A percentile compares a stretch with the other conserved stretches of the same genome.
phyloP scores from a whole-genome alignment of 2,329 filamentous ascomycete genomes.

The Hypoxylon sp. region DNA sequence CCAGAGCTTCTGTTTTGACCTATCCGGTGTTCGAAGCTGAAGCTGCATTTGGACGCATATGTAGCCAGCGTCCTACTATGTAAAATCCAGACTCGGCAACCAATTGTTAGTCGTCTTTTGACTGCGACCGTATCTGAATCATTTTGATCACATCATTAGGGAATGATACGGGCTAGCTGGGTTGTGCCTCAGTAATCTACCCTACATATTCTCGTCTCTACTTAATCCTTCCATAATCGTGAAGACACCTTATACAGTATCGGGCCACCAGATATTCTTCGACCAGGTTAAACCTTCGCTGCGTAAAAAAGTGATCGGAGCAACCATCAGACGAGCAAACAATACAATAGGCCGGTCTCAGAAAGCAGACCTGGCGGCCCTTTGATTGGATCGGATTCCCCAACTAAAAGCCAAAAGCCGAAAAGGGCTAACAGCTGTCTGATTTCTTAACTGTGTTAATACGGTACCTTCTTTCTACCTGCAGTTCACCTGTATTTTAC shows the following conservation, averaged over 20 bases:
- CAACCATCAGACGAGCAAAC: slow-evolving; percentile 32
- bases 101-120: slow-evolving; percentile 34
- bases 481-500: slow-evolving; percentile 24
- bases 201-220: slow-evolving; percentile 26
- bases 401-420: slow-evolving; percentile 39
- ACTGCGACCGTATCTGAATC: slow-evolving; percentile 38
- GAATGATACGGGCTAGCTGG: slow-evolving; percentile 22
- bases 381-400: slow-evolving; percentile 37
- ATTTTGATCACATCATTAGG: slow-evolving; percentile 40
- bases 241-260: slow-evolving; percentile 8
- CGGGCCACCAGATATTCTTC: not conserved
- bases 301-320: slow-evolving; percentile 10
- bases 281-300: slow-evolving; percentile 28
- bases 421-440: slow-evolving; percentile 35
- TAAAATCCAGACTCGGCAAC: slow-evolving; percentile 20
- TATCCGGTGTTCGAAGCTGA: slow-evolving; percentile 19
- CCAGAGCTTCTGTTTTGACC: slow-evolving; percentile 20
- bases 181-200: slow-evolving; percentile 13
- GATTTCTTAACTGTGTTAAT: not conserved
- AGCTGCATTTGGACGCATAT: slow-evolving; percentile 31
- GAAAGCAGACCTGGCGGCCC: slow-evolving; percentile 12
- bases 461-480: not conserved
- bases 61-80: slow-evolving; percentile 31
- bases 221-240: slow-evolving; percentile 36
- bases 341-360: slow-evolving; percentile 19